Evolutionary conservation across 805 yeast species (phyloP), one percentile per base, ranked within the genome.

Genomic region (Candida alai): DNA sequence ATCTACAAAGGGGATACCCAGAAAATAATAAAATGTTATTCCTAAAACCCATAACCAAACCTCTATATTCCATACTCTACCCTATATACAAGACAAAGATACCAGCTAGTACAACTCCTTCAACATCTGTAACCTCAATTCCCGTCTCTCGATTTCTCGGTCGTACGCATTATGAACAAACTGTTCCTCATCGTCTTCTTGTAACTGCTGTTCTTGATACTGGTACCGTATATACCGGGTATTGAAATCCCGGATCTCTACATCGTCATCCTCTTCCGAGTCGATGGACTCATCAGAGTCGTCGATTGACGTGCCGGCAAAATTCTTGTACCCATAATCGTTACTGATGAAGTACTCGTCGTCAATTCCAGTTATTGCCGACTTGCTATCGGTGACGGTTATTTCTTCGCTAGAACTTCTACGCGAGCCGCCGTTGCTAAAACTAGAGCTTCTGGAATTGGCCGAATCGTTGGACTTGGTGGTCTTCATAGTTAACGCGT

Each of bases 91-190:
- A 11, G 22, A 12, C 6, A 19, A 19, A 19, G n/a, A 6, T 20
- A 21, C 27, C 23, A 20, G 8, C 26, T 34, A 38, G 22, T 34
- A 38, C 12, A 65, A 51, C 34, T 65, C 68, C 30, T 48, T 49
- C 41, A 62, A 42, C 34, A 65, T 55, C 39, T 63, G 68, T 35
- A 56, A 47, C 28, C 71, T 51, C 28, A 65, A 54, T 47, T 65
- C 68, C 19, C 51, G 42, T 38, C 67, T 51, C 42, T 65, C 70
- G 32, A 44, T 43, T 30, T 64, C 68, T 38, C 52, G 54, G 23
- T 56, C 56, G 16, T n/a, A 15, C 9, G 26, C 13, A 20, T 15
- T 23, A n/a, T n/a, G n/a, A 14, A n/a, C 9, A 10, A 19, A 27
- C 12, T 14, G 16, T 5, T 24, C 19, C 11, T 24, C 21, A 13